These are phyloP conservation scores for Carex littledalei DNA, from an alignment of 176 grass and related monocot genomes.

Conservation along the genomic window DNA sequence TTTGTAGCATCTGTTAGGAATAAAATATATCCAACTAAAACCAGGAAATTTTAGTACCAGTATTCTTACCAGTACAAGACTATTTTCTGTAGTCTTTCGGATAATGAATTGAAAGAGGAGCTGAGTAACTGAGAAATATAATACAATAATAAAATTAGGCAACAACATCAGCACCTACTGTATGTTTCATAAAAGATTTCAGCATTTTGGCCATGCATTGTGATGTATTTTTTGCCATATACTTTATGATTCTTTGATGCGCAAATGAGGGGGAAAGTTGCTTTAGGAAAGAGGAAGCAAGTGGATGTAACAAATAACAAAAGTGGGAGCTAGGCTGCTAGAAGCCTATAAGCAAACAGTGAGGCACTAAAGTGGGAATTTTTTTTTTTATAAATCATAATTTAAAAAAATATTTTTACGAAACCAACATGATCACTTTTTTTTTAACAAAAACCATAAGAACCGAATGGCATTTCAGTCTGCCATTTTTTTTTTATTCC, in stretches of 20 bases:
- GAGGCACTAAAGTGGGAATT: neutral
- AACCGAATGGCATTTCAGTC: too few species aligned
- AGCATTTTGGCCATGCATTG: neutral
- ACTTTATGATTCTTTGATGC: neutral
- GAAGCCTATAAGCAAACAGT: neutral
- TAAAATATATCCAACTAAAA: neutral
- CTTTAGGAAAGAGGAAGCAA: constrained; percentile 19
- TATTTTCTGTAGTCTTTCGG: neutral
- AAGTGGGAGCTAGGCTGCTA: constrained; percentile 13
- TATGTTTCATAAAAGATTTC: neutral
- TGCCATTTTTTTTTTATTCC: too few species aligned
- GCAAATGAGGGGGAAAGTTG: constrained; percentile 9
- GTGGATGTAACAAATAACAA: constrained; percentile 14
- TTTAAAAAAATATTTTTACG: too few species aligned
- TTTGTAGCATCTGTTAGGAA: neutral
- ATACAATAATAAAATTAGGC: neutral
- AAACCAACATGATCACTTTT: too few species aligned
- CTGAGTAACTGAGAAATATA: too few species aligned
- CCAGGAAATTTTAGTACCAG: neutral
- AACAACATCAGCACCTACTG: neutral
- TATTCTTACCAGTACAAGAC: neutral
- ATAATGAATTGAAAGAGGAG: too few species aligned
- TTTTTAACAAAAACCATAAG: too few species aligned
- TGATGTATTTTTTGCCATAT: neutral
- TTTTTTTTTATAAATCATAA: too few species aligned